Evolutionary conservation across 2,329 filamentous ascomycete species (phyloP).

Genomic region (Colletotrichum chlorophyti): DNA sequence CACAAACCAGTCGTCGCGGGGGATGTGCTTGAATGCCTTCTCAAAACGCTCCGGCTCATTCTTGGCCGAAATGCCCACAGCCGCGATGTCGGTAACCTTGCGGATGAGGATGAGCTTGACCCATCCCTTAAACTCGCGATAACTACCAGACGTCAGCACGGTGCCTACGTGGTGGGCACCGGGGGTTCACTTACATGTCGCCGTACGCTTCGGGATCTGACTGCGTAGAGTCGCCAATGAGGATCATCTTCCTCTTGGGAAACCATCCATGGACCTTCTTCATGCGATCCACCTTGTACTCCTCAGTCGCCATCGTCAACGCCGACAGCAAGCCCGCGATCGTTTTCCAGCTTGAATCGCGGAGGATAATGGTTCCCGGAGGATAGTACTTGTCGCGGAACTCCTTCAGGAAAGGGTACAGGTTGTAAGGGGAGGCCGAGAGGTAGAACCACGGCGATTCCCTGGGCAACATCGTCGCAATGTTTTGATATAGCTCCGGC

Average conservation of each 20-base stretch:
- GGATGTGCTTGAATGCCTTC: constrained; percentile 79
- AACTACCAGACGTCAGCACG: constrained; percentile 43
- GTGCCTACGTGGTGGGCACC: neutral
- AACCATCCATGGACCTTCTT: constrained; percentile 80
- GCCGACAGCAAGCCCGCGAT: constrained; percentile 79
- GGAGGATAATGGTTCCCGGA: constrained; percentile 80
- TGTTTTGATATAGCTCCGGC: constrained; percentile 79
- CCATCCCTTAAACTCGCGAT: constrained; percentile 74
- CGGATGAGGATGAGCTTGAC: constrained; percentile 85
- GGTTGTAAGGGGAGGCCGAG: constrained; percentile 91
- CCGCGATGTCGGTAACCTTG: constrained; percentile 78
- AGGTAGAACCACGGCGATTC: constrained; percentile 89
- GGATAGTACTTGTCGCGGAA: constrained; percentile 79
- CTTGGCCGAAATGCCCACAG: constrained; percentile 73
- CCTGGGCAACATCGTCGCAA: constrained; percentile 60
- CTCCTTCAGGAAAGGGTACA: constrained; percentile 83
- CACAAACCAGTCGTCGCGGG: constrained; percentile 76
- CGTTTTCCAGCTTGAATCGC: constrained; percentile 87
- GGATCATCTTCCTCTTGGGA: constrained; percentile 79
- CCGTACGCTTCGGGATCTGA: constrained; percentile 91
- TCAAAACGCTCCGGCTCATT: constrained; percentile 80
- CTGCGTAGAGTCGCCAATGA: constrained; percentile 91
- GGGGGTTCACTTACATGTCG: constrained; percentile 66
- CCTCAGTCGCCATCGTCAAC: constrained; percentile 80
- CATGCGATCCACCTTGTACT: constrained; percentile 86